Base-by-base conservation (phyloP, 768 basidiomycete genomes). In the Tylopilus rubrobrunneus region DNA sequence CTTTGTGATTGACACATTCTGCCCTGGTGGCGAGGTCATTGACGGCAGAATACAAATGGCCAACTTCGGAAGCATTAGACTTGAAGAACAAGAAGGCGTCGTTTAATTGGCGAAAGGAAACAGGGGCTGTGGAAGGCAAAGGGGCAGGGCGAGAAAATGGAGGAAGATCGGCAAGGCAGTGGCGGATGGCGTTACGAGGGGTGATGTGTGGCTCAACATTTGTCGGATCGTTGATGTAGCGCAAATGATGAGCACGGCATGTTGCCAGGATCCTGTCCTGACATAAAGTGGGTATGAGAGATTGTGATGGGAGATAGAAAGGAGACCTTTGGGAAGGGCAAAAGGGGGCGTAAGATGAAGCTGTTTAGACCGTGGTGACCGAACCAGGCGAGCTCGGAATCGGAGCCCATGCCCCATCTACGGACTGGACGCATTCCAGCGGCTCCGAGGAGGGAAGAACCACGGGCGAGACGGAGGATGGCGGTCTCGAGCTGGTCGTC, bases 401-500 rank as follows among this genome's bases (percentile, higher is more conserved):
- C 19, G 1, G 59, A 61, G 40, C 88, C 87, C 91, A 93, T 93
- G 2, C 91, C 91, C 83, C 84, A 90, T 43, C 89, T 76, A 11
- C 91, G 78, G 45, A 76, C 72, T 1, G 71, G 72, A 39, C 78
- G 75, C 86, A 92, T 92, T 4, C 86, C 90, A 11, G 78, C 78
- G 1, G 83, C 78, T 0, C 86, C 87, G 15, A 79, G 51, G 41
- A 70, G 64, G 3, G 80, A 76, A 6, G 84, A 84, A 0, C 85
- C 83, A 56, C 69, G 77, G 6, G 80, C 75, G 15, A 86, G 64
- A 6, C 91, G 81, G 76, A 91, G 83, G 48, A 93, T 70, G 29
- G 83, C 77, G 0, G 91, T 93, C 66, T 93, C 91, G 10, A 92
- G 78, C 64, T 92, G 89, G 64, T 93, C 91, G 63, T 93, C 89